Evolutionary conservation across 352 stramenopile species (phyloP).

Genomic region (Pythium biforme): DNA sequence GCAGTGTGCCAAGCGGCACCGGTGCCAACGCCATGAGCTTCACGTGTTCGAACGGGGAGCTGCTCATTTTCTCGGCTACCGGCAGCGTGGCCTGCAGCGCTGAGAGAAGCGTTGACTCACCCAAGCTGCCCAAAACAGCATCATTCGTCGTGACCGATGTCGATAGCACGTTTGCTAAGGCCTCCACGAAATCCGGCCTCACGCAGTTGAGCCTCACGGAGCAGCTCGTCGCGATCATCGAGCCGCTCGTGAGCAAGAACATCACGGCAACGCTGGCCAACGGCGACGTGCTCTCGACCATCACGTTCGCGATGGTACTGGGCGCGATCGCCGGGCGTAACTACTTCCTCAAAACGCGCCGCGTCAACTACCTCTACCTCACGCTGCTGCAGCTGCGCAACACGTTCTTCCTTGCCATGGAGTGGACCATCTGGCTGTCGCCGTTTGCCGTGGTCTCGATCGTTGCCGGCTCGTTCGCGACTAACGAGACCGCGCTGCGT

Average conservation of each 20-base stretch:
- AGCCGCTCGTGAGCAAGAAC: conserved; percentile 63
- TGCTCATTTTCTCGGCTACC: conserved; percentile 28
- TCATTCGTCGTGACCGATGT: conserved; percentile 50
- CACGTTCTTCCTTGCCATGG: conserved; percentile 68
- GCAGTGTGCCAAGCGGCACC: neutral
- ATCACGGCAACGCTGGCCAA: conserved; percentile 52
- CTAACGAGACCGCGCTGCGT: conserved; percentile 34
- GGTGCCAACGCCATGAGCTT: conserved; percentile 40
- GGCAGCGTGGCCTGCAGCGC: conserved; percentile 11
- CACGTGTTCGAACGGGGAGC: conserved; percentile 44
- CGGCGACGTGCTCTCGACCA: conserved; percentile 54
- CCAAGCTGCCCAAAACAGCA: conserved; percentile 8
- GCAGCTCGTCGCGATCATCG: conserved; percentile 59
- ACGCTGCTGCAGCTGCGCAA: conserved; percentile 67
- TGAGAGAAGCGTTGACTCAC: neutral
- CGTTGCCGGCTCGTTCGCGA: conserved; percentile 59
- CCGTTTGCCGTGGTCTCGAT: conserved; percentile 69
- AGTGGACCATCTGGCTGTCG: conserved; percentile 74
- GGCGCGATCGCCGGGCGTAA: conserved; percentile 54
- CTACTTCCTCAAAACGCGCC: conserved; percentile 58
- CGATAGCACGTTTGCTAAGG: conserved; percentile 42
- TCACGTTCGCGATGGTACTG: conserved; percentile 71
- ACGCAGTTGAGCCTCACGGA: conserved; percentile 52
- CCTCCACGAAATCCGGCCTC: conserved; percentile 30
- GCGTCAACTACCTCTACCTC: conserved; percentile 70